A percentile compares a stretch with the other conserved stretches of the same genome.
These are phyloP conservation scores for Uronychia setigera DNA, from an alignment of 73 alveolate species.

Conservation along the genomic window DNA sequence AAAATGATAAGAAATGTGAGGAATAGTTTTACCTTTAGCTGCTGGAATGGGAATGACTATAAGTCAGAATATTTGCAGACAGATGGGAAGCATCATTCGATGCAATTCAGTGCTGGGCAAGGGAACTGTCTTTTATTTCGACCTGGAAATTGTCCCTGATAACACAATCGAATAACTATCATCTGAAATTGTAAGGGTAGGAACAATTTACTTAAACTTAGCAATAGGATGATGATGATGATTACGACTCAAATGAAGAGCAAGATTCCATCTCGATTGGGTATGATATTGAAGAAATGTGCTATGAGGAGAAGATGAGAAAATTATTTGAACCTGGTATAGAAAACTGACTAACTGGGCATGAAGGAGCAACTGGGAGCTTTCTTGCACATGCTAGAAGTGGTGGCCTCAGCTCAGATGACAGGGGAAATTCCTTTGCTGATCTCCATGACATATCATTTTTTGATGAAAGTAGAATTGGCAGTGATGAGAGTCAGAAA, in stretches of 20 bases:
- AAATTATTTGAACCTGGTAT: neutral
- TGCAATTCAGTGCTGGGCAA: slow-evolving; percentile 17
- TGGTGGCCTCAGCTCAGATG: neutral
- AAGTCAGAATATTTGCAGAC: slow-evolving; percentile 20
- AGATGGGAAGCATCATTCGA: slow-evolving; percentile 19
- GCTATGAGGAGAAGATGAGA: neutral
- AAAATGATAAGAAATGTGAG: slow-evolving; percentile 2
- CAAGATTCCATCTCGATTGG: neutral
- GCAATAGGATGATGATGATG: neutral
- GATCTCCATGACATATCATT: neutral
- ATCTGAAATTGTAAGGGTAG: neutral
- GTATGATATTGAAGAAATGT: neutral
- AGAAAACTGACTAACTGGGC: too few relatives aligned
- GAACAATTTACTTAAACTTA: neutral
- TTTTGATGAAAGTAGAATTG: too few relatives aligned
- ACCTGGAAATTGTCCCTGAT: neutral
- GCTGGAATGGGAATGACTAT: slow-evolving; percentile 53
- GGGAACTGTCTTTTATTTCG: slow-evolving; percentile 31
- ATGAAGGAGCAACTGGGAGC: neutral
- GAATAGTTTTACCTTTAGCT: slow-evolving; percentile 13
- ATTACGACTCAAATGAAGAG: neutral
- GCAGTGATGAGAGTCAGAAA: too few relatives aligned
- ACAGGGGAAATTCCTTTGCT: neutral
- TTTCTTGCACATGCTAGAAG: neutral
- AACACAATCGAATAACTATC: neutral